Base-by-base conservation (phyloP, 2,329 filamentous ascomycete species). In the Aspergillus sclerotialis region DNA sequence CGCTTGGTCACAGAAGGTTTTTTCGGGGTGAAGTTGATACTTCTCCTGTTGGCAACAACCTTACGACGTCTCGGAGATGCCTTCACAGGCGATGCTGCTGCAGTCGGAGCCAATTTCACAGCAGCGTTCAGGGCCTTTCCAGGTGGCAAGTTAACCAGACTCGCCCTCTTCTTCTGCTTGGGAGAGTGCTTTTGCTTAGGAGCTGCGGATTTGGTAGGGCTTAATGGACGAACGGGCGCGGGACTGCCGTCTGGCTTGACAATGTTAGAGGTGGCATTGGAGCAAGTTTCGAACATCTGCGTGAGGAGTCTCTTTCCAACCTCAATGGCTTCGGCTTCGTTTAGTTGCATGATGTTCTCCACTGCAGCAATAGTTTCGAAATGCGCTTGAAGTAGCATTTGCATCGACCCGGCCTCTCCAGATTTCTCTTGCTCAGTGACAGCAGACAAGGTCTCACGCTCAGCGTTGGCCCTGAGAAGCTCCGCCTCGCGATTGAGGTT, bases 331-430 rank as follows among this genome's bases (percentile, higher is more conserved):
- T 93, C 82, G 21, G 82, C 78, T 56, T 94, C 86, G 38, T 75
- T 82, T 80, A 96, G 87, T 23, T 76, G 70, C 47, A 90, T 76
- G 15, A 92, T 85, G 45, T 86, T 84, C 35, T 82, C 79, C 35
- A 98, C 75, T 1, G 88, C 86, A 4, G 85, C 72, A 40, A 96
- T 76, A 2, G 89, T 90, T 51, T 95, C 89, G 48, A 98, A 94
- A 52, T 96, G 90, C 9, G 90, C 86, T 34, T 84, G 82, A 8
- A 96, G 75, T 35, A 98, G 73, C 32, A 85, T 76, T 60, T 95
- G 89, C 52, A 94, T 72, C 45, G 84, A 77, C 12, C 76, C 78
- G 13, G 81, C 77, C 55, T 95, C 88, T 9, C 82, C 83, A 16
- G 75, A 72, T 63, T 82, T 90, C 43, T 96, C 89, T 50, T 92